Base-by-base conservation (phyloP, 2,329 filamentous ascomycete species). In the Aspergillus pseudonomiae region DNA sequence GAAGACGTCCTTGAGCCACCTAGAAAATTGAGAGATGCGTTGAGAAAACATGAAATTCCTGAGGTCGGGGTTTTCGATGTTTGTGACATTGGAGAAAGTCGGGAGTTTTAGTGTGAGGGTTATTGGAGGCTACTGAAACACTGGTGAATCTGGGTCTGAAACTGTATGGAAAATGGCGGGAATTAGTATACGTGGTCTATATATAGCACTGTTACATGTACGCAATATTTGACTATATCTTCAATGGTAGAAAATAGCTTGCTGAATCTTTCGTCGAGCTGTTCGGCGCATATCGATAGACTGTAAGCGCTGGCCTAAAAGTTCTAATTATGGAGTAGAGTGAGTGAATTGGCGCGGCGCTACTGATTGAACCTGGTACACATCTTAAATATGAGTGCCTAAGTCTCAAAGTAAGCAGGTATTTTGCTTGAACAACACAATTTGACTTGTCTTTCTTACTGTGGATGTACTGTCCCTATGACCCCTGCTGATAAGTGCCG, bases 1-100 rank as follows among this genome's bases (percentile, higher is more conserved):
- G 94, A 98, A 78, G 91, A 94, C 63, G 90, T 96, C 1, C 76
- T 94, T 62, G 93, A 97, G 79, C 94, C 94, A 53, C 93, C 93
- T 1, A 80, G 77, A 75, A 79, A 91, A 75, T 79, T 97, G 65
- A 89, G 84, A 76, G 83, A 91, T 74, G 93, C 93, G 2, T 78
- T 97, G 74, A 85, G 81, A 70, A 85, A 84, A 71, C 89, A 88
- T 70, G 88, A 86, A 0, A 74, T 96, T 1, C 81, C 85, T 0
- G 90, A 94, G 77, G 86, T 83, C 53, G 92, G 92, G 0, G 81
- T 91, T 0, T 96, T 95, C 81, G 93, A 94, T 73, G 85, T 91
- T 1, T 94, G 92, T 73, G 88, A 92, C 69, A 91, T 97, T 80
- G 92, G 93, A 0, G 92, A 94, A 81, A 94, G 89, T 70, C 85